Conservation (phyloP, 2,329 filamentous ascomycete genomes). For the Hansfordia pulvinata region DNA sequence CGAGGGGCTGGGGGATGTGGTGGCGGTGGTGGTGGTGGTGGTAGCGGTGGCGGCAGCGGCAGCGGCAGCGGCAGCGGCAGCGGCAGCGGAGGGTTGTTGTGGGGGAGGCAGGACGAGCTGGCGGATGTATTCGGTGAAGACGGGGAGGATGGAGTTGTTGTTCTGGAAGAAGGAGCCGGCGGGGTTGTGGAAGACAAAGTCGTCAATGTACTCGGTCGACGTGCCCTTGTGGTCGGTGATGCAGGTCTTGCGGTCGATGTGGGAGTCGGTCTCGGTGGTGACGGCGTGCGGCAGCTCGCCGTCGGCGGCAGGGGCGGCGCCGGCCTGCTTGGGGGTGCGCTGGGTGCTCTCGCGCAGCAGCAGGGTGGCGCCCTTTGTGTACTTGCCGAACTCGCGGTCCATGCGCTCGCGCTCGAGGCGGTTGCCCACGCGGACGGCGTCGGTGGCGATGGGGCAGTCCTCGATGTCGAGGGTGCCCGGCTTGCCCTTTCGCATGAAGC, state of each 20-base stretch:
- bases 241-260: conserved; percentile 74
- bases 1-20: too few relatives aligned
- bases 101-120: conserved; percentile 56
- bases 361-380: conserved; percentile 73
- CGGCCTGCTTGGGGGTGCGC: conserved; percentile 41
- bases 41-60: too few relatives aligned
- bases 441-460: conserved; percentile 90
- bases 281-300: conserved; percentile 31
- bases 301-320: conserved; percentile 14
- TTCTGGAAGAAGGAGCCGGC: conserved; percentile 98
- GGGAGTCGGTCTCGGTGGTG: conserved; percentile 39
- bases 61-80: conserved; percentile 8
- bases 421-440: conserved; percentile 69
- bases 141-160: conserved; percentile 91
- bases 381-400: conserved; percentile 52
- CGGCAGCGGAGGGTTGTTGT: conserved; percentile 11
- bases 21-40: too few relatives aligned
- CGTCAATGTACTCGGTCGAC: conserved; percentile 76
- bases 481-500: conserved; percentile 81
- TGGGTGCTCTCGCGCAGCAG: conserved; percentile 76
- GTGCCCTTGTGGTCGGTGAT: conserved; percentile 74
- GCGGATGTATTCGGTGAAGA: conserved; percentile 79
- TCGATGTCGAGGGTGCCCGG: conserved; percentile 82
- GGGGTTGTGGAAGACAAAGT: conserved; percentile 77
- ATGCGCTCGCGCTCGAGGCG: conserved; percentile 67